Evolutionary conservation across 495 filamentous ascomycete species (phyloP).

Genomic region (Trichoderma erinaceum): DNA sequence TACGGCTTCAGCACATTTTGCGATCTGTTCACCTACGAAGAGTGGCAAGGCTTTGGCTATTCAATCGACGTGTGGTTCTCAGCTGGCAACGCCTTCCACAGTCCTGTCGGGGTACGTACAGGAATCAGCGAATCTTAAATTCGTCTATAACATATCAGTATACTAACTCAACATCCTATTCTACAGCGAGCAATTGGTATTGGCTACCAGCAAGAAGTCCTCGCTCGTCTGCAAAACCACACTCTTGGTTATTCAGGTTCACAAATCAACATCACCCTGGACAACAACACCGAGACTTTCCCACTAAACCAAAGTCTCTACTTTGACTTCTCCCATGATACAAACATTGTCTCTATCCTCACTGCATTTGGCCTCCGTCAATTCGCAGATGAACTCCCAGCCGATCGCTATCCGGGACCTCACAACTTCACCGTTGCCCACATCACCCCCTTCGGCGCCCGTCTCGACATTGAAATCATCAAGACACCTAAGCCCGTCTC

Average conservation of each 20-base stretch:
- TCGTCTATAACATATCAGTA: background rate
- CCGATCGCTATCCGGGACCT: slow-evolving; percentile 35
- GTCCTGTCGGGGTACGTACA: slow-evolving; percentile 42
- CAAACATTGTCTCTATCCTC: slow-evolving; percentile 66
- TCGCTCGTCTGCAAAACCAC: slow-evolving; percentile 52
- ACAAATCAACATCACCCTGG: slow-evolving; percentile 63
- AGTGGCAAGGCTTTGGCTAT: slow-evolving; percentile 73
- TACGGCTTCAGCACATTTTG: slow-evolving; percentile 69
- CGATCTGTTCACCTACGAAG: slow-evolving; percentile 57
- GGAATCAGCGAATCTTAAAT: background rate
- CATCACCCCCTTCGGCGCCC: slow-evolving; percentile 53
- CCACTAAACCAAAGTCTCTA: slow-evolving; percentile 62
- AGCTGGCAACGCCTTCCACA: slow-evolving; percentile 52
- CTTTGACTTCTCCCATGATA: slow-evolving; percentile 84
- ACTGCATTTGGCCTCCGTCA: slow-evolving; percentile 71
- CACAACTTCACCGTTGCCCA: slow-evolving; percentile 50
- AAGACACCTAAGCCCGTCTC: slow-evolving; percentile 46
- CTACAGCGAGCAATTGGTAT: slow-evolving; percentile 51
- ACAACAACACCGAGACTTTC: slow-evolving; percentile 57
- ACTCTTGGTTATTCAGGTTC: slow-evolving; percentile 45
- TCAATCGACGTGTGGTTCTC: slow-evolving; percentile 56
- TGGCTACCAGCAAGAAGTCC: slow-evolving; percentile 57
- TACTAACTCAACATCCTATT: background rate
- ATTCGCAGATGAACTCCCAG: slow-evolving; percentile 44
- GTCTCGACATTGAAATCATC: slow-evolving; percentile 61